Percentiles rank a stretch among this genome's conserved stretches.
phyloP scores from a whole-genome alignment of 73 alveolate genomes.

The Paramecium sexaurelia region DNA sequence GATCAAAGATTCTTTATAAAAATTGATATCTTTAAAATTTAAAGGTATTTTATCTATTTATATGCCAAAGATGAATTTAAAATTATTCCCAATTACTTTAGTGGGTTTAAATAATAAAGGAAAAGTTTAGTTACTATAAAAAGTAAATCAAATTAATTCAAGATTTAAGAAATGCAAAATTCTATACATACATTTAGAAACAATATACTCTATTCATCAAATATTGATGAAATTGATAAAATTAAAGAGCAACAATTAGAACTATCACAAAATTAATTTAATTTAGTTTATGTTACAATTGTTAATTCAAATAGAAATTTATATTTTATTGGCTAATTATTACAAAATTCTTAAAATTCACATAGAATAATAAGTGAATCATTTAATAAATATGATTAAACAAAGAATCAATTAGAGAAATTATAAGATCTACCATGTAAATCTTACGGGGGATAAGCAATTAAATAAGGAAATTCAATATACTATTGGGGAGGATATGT shows the following conservation, averaged over 20 bases:
- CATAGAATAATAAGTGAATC: neutral
- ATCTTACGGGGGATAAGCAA: neutral
- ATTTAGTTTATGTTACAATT: neutral
- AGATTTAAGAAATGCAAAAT: neutral
- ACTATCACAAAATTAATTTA: neutral
- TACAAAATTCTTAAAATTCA: neutral
- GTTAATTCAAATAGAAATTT: neutral
- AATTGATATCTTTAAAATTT: neutral
- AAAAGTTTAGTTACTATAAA: neutral
- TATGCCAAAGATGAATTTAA: neutral
- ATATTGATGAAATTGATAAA: neutral
- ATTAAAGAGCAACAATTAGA: neutral
- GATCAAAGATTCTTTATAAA: neutral
- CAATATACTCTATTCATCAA: neutral
- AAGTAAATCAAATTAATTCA: neutral
- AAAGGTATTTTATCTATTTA: neutral
- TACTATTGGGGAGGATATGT: slow-evolving; percentile 27
- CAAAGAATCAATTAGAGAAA: neutral
- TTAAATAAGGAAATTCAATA: neutral
- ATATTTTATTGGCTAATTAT: neutral
- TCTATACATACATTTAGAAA: neutral
- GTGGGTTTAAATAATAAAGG: neutral
- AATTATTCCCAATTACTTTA: neutral
- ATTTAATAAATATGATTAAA: neutral
- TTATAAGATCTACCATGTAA: neutral